phyloP scores from a whole-genome alignment of 192 early-diverging fungal species.

The Jimgerdemannia flammicorona region DNA sequence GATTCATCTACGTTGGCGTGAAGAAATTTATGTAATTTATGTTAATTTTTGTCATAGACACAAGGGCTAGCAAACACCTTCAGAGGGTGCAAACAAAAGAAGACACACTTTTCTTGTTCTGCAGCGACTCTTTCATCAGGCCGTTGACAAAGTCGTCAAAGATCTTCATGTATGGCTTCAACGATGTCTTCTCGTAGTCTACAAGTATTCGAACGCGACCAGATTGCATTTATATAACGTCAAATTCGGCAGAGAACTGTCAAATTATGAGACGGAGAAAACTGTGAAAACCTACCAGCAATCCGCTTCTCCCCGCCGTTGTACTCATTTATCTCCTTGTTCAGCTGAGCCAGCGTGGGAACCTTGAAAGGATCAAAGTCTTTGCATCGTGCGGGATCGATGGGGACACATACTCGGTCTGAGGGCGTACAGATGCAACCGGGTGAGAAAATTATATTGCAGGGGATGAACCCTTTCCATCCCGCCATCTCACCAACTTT shows the following conservation, averaged over 20 bases:
- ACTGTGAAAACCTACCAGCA: background rate
- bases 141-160: slow-evolving; percentile 68
- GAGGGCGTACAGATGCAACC: background rate
- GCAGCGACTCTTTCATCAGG: slow-evolving; percentile 30
- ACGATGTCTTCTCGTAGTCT: slow-evolving; percentile 55
- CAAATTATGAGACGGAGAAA: no score
- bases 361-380: slow-evolving; percentile 78
- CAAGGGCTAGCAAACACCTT: background rate
- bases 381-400: slow-evolving; percentile 69
- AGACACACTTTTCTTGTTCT: slow-evolving; percentile 37
- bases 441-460: background rate
- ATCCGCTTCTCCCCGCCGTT: slow-evolving; percentile 5
- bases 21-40: background rate
- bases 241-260: no score
- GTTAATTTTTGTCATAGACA: background rate
- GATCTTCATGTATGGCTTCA: slow-evolving; percentile 53
- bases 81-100: background rate
- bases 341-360: slow-evolving; percentile 68
- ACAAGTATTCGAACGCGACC: background rate
- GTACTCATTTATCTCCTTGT: slow-evolving; percentile 59
- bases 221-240: no score
- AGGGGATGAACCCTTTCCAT: background rate
- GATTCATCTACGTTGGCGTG: slow-evolving; percentile 7
- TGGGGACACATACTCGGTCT: slow-evolving; percentile 94
- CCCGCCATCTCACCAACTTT: no score